A percentile compares a stretch with the other conserved stretches of the same genome.
phyloP scores from a whole-genome alignment of 2,329 filamentous ascomycete genomes.

The Lojkania enalia region DNA sequence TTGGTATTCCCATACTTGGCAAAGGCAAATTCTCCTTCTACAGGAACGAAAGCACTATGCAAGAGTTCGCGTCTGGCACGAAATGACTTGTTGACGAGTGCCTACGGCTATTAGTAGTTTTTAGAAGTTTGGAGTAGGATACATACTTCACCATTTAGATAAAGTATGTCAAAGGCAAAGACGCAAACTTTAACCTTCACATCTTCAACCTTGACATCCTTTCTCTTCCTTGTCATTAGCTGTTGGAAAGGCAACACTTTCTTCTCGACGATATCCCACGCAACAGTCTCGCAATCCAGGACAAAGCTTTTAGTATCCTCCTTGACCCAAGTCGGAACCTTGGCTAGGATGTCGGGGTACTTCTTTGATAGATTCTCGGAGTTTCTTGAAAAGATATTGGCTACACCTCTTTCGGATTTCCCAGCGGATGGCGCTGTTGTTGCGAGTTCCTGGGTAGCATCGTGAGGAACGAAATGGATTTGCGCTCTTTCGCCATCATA shows the following conservation, averaged over 20 bases:
- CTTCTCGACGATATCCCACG: conserved; percentile 93
- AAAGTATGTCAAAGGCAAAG: conserved; percentile 93
- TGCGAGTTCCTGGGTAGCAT: conserved; percentile 70
- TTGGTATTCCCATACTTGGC: conserved; percentile 85
- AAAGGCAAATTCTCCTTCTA: conserved; percentile 90
- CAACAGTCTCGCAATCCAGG: conserved; percentile 96
- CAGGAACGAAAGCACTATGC: conserved; percentile 69
- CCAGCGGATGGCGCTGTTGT: conserved; percentile 60
- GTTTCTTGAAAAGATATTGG: conserved; percentile 95
- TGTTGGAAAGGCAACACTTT: conserved; percentile 97
- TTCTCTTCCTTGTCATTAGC: conserved; percentile 96
- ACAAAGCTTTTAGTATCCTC: conserved; percentile 91
- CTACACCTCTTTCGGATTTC: conserved; percentile 72
- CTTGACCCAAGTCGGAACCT: conserved; percentile 88
- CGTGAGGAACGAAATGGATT: conserved; percentile 92
- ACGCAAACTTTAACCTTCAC: conserved; percentile 97
- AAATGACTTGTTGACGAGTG: conserved; percentile 83
- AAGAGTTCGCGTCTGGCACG: conserved; percentile 81
- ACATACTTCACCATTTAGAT: conserved; percentile 79
- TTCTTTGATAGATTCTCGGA: conserved; percentile 97
- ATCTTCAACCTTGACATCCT: conserved; percentile 93
- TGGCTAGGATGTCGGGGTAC: conserved; percentile 91
- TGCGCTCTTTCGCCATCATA: conserved; percentile 98
- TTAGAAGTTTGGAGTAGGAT: background rate
- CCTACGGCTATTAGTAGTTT: conserved; percentile 42